Evolutionary conservation across 2,329 filamentous ascomycete genomes (phyloP).

Genomic region (Fonsecaea nubica): DNA sequence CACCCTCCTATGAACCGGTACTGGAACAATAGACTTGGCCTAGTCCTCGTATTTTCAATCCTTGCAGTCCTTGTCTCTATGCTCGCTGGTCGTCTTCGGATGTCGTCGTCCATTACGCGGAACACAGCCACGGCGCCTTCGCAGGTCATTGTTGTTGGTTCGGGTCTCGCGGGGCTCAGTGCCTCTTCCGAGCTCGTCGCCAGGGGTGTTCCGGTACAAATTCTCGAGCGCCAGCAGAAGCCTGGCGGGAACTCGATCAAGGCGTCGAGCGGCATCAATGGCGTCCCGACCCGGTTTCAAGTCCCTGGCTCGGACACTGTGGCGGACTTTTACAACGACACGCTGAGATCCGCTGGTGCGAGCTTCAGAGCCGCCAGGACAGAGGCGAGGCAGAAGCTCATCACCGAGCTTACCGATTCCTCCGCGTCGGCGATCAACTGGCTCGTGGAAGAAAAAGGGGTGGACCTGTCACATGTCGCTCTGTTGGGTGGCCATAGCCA

Average conservation of each 20-base stretch:
- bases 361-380: slow-evolving; percentile 36
- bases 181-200: slow-evolving; percentile 64
- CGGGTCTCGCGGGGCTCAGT: slow-evolving; percentile 68
- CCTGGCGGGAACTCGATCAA: slow-evolving; percentile 72
- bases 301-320: slow-evolving; percentile 37
- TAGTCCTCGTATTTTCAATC: slow-evolving; percentile 4
- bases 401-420: slow-evolving; percentile 56
- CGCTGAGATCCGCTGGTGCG: slow-evolving; percentile 62
- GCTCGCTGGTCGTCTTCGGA: slow-evolving; percentile 12
- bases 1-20: slow-evolving; percentile 6
- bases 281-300: slow-evolving; percentile 66
- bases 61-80: slow-evolving; percentile 18
- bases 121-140: background rate
- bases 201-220: slow-evolving; percentile 59
- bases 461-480: slow-evolving; percentile 66
- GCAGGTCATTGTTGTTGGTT: slow-evolving; percentile 66
- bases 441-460: slow-evolving; percentile 62
- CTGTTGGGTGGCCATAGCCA: slow-evolving; percentile 66
- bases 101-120: slow-evolving; percentile 10
- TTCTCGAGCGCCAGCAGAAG: slow-evolving; percentile 66
- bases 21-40: slow-evolving; percentile 2
- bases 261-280: slow-evolving; percentile 71
- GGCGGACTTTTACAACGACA: slow-evolving; percentile 61
- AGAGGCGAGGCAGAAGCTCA: slow-evolving; percentile 26
- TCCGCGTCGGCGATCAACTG: slow-evolving; percentile 62